Base-by-base conservation (phyloP, 176 grass and related monocot genomes). In the Chrysopogon serrulatus region DNA sequence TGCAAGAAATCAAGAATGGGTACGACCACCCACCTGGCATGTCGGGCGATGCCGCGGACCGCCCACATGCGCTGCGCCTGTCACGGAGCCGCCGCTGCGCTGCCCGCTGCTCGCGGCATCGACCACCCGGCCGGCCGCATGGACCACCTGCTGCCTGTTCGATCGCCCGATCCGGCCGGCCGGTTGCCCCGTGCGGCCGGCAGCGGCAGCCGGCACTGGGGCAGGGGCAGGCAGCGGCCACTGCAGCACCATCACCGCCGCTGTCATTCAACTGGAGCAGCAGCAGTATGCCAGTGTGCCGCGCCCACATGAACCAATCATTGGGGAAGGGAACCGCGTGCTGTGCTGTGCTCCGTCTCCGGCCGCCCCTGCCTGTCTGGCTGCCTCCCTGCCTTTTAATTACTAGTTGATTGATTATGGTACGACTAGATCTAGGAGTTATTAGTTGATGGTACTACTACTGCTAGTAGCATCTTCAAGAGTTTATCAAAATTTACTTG, bases 1-100 rank as follows among this genome's bases (percentile, higher is more conserved):
- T n/a, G n/a, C 2, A 12, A 34, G 33, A 51, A 73, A 31, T n/a
- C n/a, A n/a, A n/a, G 63, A 2, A 13, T 3, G 3, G 39, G 5
- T 39, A 41, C 79, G 66, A 82, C 49, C 62, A 13, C 36, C 9
- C 48, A 60, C 64, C 75, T 79, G 84, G 66, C 84, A 71, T 86
- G 75, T 71, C 75, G 21, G 83, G 75, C 5, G 74, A 85, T 62
- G 21, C 14, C 37, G 8, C 13, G 1, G 15, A 19, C 14, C 12
- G 14, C 35, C 63, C 83, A 85, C 75, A 85, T 85, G 74, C 73
- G 28, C 43, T 28, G 57, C 56, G 18, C 73, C 73, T 24, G n/a
- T 56, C 48, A 36, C 73, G 31, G 49, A 16, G 73, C 64, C 62
- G 30, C 39, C 19, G 28, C 73, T n/a, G n/a, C n/a, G n/a, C n/a